Percentiles rank a stretch among this genome's conserved stretches.
phyloP scores from a whole-genome alignment of 2,329 filamentous ascomycete genomes.

The Paraphoma chrysanthemicola region DNA sequence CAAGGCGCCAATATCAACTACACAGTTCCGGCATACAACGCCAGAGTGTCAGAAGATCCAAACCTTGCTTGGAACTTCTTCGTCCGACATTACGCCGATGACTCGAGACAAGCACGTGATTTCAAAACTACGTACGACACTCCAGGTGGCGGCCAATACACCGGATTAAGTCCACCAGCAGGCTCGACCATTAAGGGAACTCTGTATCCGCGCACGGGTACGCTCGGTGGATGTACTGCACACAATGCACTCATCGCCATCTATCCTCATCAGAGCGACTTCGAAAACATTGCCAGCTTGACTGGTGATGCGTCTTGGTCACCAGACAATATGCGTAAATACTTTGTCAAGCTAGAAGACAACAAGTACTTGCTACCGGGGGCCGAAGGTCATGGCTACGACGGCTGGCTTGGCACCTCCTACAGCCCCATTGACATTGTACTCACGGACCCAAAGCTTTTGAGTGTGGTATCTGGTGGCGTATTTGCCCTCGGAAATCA shows the following conservation, averaged over 20 bases:
- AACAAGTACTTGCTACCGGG: slow-evolving; percentile 58
- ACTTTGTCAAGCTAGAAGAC: slow-evolving; percentile 64
- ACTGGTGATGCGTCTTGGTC: slow-evolving; percentile 69
- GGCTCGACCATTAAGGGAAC: slow-evolving; percentile 62
- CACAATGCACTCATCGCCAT: slow-evolving; percentile 69
- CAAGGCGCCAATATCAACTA: slow-evolving; percentile 59
- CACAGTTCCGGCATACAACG: slow-evolving; percentile 62
- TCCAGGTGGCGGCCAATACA: slow-evolving; percentile 48
- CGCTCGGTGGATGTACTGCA: slow-evolving; percentile 64
- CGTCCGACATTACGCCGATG: slow-evolving; percentile 66
- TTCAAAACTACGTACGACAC: slow-evolving; percentile 65
- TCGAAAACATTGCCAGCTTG: slow-evolving; percentile 62
- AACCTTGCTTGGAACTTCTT: slow-evolving; percentile 69
- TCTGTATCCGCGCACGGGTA: slow-evolving; percentile 65
- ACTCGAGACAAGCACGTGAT: slow-evolving; percentile 61
- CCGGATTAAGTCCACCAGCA: slow-evolving; percentile 60
- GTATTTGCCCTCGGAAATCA: slow-evolving; percentile 59
- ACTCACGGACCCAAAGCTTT: slow-evolving; percentile 60
- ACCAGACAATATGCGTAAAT: slow-evolving; percentile 65
- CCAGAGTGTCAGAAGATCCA: slow-evolving; percentile 62
- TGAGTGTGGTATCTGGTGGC: slow-evolving; percentile 60
- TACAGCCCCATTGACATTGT: slow-evolving; percentile 60
- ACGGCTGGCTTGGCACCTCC: slow-evolving; percentile 64
- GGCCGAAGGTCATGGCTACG: slow-evolving; percentile 60
- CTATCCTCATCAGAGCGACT: slow-evolving; percentile 67